A percentile compares a stretch with the other conserved stretches of the same genome.
Evolutionary conservation across 257 asterid species (phyloP).

Genomic region (Przewalskia tangutica): DNA sequence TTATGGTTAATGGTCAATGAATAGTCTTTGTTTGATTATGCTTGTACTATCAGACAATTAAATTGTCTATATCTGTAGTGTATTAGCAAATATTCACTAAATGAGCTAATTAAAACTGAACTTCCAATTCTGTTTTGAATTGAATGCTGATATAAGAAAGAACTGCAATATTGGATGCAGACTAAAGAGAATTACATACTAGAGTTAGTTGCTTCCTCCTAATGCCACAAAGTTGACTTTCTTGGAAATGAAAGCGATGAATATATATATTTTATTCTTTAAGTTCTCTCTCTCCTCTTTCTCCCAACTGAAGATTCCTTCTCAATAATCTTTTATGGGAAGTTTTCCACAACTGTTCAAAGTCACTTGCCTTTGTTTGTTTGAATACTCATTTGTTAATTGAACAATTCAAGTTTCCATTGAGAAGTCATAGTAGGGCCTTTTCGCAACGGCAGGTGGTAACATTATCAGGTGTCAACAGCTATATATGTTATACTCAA

Average conservation of each 20-base stretch:
- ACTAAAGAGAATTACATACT: background rate
- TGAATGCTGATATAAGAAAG: background rate
- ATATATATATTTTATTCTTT: too few relatives aligned
- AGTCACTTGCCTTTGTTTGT: background rate
- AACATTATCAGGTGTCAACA: background rate
- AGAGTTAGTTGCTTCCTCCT: background rate
- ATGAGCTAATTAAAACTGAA: background rate
- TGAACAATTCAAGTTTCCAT: background rate
- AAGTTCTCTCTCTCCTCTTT: too few relatives aligned
- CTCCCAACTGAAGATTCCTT: too few relatives aligned
- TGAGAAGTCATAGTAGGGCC: background rate
- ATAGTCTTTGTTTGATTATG: background rate
- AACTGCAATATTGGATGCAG: background rate
- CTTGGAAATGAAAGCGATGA: background rate
- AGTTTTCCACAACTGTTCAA: background rate
- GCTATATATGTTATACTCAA: background rate
- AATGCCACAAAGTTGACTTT: constrained; percentile 1
- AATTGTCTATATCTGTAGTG: background rate
- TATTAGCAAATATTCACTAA: background rate
- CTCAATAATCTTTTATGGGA: too few relatives aligned
- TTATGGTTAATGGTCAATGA: background rate
- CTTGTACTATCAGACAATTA: background rate
- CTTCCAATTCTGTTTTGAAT: background rate
- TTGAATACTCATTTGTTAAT: background rate
- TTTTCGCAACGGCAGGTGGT: background rate